Percentiles rank a stretch among this genome's conserved stretches.
Evolutionary conservation across 225 moss, liverwort and hornwort genomes (phyloP).

Genomic region (Rhytidiadelphus loreus): DNA sequence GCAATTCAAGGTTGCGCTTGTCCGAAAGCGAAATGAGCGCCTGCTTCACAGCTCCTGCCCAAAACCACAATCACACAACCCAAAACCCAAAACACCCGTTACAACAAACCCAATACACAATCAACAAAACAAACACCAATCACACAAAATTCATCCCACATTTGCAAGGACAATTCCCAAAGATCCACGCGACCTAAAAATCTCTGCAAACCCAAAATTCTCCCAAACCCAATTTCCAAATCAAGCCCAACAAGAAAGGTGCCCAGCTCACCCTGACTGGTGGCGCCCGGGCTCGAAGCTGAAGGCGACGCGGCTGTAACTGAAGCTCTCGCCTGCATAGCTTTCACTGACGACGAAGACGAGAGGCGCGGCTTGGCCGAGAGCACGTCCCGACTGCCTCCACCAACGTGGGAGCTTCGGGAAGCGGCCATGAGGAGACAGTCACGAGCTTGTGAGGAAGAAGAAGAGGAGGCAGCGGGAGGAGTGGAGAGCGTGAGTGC

Average conservation of each 20-base stretch:
- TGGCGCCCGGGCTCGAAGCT: slow-evolving; percentile 19
- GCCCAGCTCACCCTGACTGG: slow-evolving; percentile 10
- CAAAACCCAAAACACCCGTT: background rate
- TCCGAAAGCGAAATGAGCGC: slow-evolving; percentile 90
- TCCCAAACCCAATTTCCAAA: background rate
- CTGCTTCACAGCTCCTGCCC: slow-evolving; percentile 55
- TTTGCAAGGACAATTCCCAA: background rate
- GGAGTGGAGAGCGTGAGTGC: background rate
- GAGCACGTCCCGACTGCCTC: slow-evolving; percentile 11
- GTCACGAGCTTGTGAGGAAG: background rate
- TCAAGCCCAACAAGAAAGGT: background rate
- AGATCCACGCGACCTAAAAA: background rate
- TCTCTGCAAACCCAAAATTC: background rate
- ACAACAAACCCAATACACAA: background rate
- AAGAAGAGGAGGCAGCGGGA: background rate
- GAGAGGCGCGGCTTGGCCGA: slow-evolving; percentile 20
- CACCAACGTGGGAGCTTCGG: slow-evolving; percentile 28
- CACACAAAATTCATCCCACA: background rate
- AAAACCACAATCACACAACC: background rate
- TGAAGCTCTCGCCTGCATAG: slow-evolving; percentile 1
- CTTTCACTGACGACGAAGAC: slow-evolving; percentile 9
- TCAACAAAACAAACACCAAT: background rate
- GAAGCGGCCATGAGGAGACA: slow-evolving; percentile 24
- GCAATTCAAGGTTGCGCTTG: slow-evolving; percentile 68
- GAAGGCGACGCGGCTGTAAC: slow-evolving; percentile 14